Evolutionary conservation across 768 basidiomycete species (phyloP), one percentile per base, ranked within the genome.

Genomic region (Pholiota microspora): DNA sequence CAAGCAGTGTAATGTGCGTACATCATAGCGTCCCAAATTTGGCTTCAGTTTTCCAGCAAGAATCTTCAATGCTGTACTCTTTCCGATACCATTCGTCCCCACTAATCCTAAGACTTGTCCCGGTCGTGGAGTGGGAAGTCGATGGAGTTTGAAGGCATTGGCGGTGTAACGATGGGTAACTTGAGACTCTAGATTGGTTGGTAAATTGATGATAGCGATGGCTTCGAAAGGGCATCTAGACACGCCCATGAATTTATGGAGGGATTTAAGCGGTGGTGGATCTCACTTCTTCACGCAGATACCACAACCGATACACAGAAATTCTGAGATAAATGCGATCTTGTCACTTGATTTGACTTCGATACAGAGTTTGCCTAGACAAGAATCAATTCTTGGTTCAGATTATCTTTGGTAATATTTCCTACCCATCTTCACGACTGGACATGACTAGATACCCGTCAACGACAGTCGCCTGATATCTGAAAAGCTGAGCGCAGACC

Each of bases 81-180:
- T 99, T 51, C 97, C 97, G 61, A 98, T 99, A 85, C 97, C 97
- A 73, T 99, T 99, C 0, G 96, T 98, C 28, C 97, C 97, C 16
- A 98, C 97, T 34, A 99, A 83, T 59, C 97, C 97, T n/a, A 99
- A 81, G 2, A 99, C 97, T 72, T 98, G 97, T 3, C 97, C 97
- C 0, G 97, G 95, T 54, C 97, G 80, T 31, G 97, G 97, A 28
- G 94, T 98, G 32, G 97, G 97, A 42, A 99, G 82, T 48, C 97
- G 89, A 78, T 98, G 97, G 2, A 99, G 85, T 73, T 99, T 99
- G 85, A 99, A 99, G 3, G 97, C 84, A 70, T 99, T 99, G 59
- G 97, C 97, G 23, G 94, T 88, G 70, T 98, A 99, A 67, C 97
- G 89, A 75, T 99, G 97, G 7, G 97, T 98, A 49, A 98, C 95